Conservation (phyloP, 257 asterid species). For the Forsythia viridissima region DNA sequence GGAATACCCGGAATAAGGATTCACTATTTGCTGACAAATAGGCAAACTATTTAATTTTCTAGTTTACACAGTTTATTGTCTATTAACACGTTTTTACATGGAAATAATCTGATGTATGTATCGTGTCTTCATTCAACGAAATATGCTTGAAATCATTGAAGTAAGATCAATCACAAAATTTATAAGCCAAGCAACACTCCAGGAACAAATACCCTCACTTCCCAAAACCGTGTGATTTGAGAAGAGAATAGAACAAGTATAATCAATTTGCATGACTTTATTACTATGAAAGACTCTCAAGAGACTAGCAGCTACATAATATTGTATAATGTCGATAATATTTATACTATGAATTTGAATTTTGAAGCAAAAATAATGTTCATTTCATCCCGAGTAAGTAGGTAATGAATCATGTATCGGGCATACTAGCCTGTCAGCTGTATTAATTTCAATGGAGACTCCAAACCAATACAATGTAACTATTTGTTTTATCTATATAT, state of each 20-base stretch:
- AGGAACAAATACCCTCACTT: not conserved
- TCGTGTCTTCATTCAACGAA: no score
- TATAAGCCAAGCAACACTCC: not conserved
- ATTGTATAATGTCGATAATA: not conserved
- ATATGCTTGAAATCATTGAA: no score
- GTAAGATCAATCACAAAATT: not conserved
- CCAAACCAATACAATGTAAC: slow-evolving; percentile 23
- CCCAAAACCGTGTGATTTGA: not conserved
- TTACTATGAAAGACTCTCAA: not conserved
- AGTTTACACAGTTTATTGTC: no score
- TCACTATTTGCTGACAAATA: no score
- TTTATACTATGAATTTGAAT: not conserved
- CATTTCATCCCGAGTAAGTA: not conserved
- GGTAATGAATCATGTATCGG: slow-evolving; percentile 3
- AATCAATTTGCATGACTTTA: not conserved
- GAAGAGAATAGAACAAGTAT: not conserved
- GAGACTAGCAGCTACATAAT: slow-evolving; percentile 10
- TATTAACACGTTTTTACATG: no score
- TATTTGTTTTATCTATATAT: slow-evolving; percentile 23
- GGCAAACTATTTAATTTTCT: no score
- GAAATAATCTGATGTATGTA: no score
- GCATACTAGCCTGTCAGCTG: slow-evolving; percentile 14
- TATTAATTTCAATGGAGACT: slow-evolving; percentile 29
- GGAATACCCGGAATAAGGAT: no score
- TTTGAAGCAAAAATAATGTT: slow-evolving; percentile 8